Percentiles rank a stretch among this genome's conserved stretches.
These are phyloP conservation scores for Leucogyrophana mollusca DNA, from an alignment of 768 basidiomycete genomes.

Conservation along the genomic window DNA sequence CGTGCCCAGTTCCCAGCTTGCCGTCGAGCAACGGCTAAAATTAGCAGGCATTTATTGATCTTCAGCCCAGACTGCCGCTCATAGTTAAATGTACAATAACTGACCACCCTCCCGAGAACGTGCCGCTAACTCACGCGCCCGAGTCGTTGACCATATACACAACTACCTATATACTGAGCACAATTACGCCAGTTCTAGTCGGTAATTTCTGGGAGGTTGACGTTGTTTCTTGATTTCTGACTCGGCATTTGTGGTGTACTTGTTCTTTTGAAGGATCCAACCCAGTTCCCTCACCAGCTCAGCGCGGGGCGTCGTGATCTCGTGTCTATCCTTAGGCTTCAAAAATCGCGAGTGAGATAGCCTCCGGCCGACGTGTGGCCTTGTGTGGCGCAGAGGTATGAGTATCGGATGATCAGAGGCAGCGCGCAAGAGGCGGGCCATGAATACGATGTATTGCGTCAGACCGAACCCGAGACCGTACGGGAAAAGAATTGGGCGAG, in stretches of 20 bases:
- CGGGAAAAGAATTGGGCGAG: conserved; percentile 75
- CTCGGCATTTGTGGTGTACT: background rate
- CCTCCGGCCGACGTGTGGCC: conserved; percentile 82
- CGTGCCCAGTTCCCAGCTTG: conserved; percentile 53
- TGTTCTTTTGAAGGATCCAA: conserved; percentile 47
- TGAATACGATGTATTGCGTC: conserved; percentile 64
- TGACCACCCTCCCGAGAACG: conserved; percentile 93
- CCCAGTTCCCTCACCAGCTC: conserved; percentile 58
- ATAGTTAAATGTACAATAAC: conserved; percentile 25
- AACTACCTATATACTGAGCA: conserved; percentile 68
- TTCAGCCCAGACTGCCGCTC: background rate
- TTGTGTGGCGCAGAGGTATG: conserved; percentile 75
- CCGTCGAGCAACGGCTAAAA: conserved; percentile 67
- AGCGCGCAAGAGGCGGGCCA: conserved; percentile 53
- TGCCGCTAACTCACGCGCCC: conserved; percentile 88
- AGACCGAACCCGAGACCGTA: conserved; percentile 90
- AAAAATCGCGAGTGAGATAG: conserved; percentile 78
- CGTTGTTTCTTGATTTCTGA: conserved; percentile 4
- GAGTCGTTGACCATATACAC: conserved; percentile 83
- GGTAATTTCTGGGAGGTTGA: conserved; percentile 5
- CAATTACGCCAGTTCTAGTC: conserved; percentile 54
- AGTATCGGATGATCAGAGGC: conserved; percentile 73
- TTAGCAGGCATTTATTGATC: conserved; percentile 76
- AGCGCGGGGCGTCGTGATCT: conserved; percentile 57
- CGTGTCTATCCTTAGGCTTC: conserved; percentile 61